Conservation (phyloP, 345 rosid genomes). For the Clarkia xantiana region DNA sequence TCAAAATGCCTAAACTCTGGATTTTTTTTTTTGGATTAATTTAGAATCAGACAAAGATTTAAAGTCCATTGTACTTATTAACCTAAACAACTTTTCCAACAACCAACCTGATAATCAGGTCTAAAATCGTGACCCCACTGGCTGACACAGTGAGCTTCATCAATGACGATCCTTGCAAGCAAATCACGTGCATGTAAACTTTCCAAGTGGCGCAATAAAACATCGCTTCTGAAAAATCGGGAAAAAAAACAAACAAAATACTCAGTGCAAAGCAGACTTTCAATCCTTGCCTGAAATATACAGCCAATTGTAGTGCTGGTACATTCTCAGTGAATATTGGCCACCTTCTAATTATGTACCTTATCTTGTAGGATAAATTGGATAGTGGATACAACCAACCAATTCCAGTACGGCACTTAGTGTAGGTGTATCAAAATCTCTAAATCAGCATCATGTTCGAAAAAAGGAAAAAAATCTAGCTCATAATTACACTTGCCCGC, state of each 20-base stretch:
- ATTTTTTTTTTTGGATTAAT: slow-evolving; percentile 7
- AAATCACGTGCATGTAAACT: slow-evolving; percentile 57
- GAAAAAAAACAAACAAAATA: slow-evolving; percentile 5
- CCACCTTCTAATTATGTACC: no score
- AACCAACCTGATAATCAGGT: slow-evolving; percentile 92
- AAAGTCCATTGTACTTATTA: neutral
- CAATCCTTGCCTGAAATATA: neutral
- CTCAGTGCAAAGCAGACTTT: slow-evolving; percentile 1
- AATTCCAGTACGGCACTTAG: no score
- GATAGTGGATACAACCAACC: no score
- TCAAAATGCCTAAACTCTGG: slow-evolving; percentile 94
- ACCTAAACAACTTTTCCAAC: slow-evolving; percentile 7
- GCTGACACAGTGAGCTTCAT: slow-evolving; percentile 99
- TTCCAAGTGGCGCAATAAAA: slow-evolving; percentile 70
- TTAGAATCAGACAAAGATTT: slow-evolving; percentile 10
- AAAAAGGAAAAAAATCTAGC: no score
- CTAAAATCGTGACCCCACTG: slow-evolving; percentile 99
- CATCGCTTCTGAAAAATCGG: slow-evolving; percentile 66
- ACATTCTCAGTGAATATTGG: no score
- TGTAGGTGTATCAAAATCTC: no score
- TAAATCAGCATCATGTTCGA: no score
- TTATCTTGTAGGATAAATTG: no score
- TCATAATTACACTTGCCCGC: no score
- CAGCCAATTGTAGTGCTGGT: no score
- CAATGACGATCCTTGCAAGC: slow-evolving; percentile 94